Evolutionary conservation across 139 green algal genomes (phyloP).

Genomic region (Chlamydomonas applanata): DNA sequence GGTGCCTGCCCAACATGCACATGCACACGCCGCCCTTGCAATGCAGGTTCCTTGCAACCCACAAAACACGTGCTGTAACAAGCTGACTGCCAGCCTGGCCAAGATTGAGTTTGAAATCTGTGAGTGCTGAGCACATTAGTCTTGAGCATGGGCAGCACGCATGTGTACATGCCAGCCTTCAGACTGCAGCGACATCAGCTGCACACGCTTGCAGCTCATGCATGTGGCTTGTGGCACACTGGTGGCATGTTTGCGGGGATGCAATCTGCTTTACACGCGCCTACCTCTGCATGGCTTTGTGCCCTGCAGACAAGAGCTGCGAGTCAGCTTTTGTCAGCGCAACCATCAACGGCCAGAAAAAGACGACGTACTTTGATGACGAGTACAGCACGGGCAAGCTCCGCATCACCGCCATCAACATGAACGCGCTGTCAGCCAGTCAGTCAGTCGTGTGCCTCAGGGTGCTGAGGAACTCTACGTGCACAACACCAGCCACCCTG

Average conservation of each 20-base stretch:
- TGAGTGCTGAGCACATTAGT: constrained; percentile 2
- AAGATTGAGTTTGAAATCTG: constrained; percentile 11
- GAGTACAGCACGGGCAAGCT: constrained; percentile 13
- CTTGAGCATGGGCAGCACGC: too few relatives aligned
- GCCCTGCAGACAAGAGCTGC: not conserved
- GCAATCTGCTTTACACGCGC: too few relatives aligned
- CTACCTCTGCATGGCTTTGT: too few relatives aligned
- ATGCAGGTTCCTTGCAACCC: constrained; percentile 8
- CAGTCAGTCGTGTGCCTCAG: not conserved
- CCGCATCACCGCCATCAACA: constrained; percentile 3
- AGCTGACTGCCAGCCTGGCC: not conserved
- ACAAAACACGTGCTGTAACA: constrained; percentile 33
- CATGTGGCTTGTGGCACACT: too few relatives aligned
- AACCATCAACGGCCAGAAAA: constrained; percentile 5
- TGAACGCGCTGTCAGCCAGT: not conserved
- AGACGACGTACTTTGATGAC: constrained; percentile 5
- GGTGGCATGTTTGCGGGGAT: too few relatives aligned
- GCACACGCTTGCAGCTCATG: too few relatives aligned
- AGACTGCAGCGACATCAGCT: too few relatives aligned
- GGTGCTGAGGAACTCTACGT: not conserved
- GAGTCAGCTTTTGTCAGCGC: not conserved
- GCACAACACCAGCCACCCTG: not conserved
- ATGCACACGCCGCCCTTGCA: not conserved
- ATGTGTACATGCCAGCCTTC: too few relatives aligned
- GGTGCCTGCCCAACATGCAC: too few relatives aligned